These are phyloP conservation scores for Neurospora sp. DNA, from an alignment of 495 filamentous ascomycete species.

Conservation along the genomic window DNA sequence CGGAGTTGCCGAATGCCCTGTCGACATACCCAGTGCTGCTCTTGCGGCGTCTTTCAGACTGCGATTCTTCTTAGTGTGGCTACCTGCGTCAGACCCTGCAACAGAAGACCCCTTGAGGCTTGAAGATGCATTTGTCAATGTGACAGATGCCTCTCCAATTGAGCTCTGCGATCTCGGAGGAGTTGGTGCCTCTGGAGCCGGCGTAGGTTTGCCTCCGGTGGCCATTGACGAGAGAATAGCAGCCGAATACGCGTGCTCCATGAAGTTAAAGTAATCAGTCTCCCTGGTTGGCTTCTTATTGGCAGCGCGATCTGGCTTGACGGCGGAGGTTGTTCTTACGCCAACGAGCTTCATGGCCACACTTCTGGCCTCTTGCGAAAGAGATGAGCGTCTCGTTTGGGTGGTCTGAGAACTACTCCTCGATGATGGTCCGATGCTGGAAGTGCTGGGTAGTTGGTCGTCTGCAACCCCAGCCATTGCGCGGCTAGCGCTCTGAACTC, in stretches of 20 bases:
- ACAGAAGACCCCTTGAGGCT: conserved; percentile 10
- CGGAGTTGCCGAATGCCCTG: background rate
- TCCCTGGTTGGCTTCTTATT: conserved; percentile 2
- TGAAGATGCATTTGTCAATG: background rate
- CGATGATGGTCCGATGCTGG: conserved; percentile 8
- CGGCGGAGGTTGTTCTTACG: conserved; percentile 3
- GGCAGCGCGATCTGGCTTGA: conserved; percentile 1
- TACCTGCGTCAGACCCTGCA: conserved; percentile 5
- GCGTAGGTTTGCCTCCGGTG: background rate
- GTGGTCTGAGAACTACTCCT: conserved; percentile 12
- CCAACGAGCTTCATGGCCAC: conserved; percentile 20
- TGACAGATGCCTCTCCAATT: background rate
- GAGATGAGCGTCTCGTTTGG: conserved; percentile 15
- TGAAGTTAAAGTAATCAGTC: conserved; percentile 17
- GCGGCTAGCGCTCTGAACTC: conserved; percentile 17
- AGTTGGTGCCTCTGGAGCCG: background rate
- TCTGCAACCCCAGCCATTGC: conserved; percentile 15
- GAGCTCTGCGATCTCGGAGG: conserved; percentile 13
- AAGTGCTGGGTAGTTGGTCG: conserved; percentile 12
- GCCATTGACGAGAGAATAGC: background rate
- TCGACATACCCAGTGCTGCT: conserved; percentile 14
- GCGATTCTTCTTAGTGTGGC: conserved; percentile 14
- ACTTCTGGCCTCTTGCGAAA: conserved; percentile 18
- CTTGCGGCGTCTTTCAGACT: conserved; percentile 17
- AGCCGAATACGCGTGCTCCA: conserved; percentile 8